phyloP scores from a whole-genome alignment of 495 filamentous ascomycete genomes.

The Podospora didyma region DNA sequence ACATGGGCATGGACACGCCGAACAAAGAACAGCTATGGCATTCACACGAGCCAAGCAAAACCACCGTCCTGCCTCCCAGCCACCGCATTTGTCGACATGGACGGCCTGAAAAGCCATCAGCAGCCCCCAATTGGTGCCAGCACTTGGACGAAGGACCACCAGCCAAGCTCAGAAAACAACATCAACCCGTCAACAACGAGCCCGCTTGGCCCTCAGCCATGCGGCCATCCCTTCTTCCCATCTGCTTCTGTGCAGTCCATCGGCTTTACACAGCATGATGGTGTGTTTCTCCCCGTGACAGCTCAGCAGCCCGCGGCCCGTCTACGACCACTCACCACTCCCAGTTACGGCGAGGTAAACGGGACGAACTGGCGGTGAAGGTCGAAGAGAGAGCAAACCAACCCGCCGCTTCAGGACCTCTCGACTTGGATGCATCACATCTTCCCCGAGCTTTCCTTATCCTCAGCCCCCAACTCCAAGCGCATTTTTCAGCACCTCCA shows the following conservation, averaged over 20 bases:
- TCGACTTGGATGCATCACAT: neutral
- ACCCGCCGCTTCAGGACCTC: neutral
- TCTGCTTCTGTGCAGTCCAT: conserved; percentile 4
- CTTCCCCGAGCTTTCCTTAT: too few species aligned
- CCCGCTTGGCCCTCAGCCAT: conserved; percentile 22
- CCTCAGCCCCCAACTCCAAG: too few species aligned
- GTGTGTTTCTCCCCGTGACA: conserved; percentile 13
- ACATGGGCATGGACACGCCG: too few species aligned
- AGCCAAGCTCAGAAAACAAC: neutral
- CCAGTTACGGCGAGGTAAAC: conserved; percentile 7
- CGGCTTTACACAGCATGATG: conserved; percentile 21
- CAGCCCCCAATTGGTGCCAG: conserved; percentile 17
- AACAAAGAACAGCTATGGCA: too few species aligned
- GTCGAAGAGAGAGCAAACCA: neutral
- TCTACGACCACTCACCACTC: neutral
- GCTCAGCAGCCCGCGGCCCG: conserved; percentile 6
- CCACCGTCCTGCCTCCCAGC: conserved; percentile 13
- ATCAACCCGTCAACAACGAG: neutral
- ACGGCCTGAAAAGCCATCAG: conserved; percentile 2
- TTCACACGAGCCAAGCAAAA: neutral
- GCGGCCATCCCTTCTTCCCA: conserved; percentile 20
- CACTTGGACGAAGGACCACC: neutral
- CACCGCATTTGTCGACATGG: conserved; percentile 18
- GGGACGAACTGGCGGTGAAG: conserved; percentile 29
- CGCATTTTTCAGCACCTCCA: too few species aligned